A percentile compares a stretch with the other conserved stretches of the same genome.
Evolutionary conservation across 345 rosid genomes (phyloP).

Genomic region (Ceriops tagal): DNA sequence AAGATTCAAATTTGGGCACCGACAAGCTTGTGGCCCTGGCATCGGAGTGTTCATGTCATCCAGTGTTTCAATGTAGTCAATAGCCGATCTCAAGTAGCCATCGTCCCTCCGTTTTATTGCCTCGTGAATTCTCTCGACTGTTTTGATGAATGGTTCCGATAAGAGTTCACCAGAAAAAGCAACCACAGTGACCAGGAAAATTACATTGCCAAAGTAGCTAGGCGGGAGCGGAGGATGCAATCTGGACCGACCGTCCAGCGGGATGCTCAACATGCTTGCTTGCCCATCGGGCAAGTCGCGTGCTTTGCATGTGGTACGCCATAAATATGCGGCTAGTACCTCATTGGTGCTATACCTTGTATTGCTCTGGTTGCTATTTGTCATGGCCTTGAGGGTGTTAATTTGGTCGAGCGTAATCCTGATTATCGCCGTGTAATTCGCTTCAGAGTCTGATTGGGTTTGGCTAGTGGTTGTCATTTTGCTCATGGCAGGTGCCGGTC

Average conservation of each 20-base stretch:
- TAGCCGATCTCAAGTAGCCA: conserved; percentile 36
- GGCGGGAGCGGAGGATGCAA: conserved; percentile 36
- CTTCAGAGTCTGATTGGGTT: no score
- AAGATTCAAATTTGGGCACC: not conserved
- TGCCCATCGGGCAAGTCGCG: conserved; percentile 20
- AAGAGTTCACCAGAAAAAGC: conserved; percentile 21
- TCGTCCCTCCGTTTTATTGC: conserved; percentile 22
- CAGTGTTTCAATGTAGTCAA: not conserved
- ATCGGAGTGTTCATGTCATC: not conserved
- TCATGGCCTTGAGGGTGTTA: not conserved
- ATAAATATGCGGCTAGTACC: conserved; percentile 21
- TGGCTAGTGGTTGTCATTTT: not conserved
- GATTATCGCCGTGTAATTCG: not conserved
- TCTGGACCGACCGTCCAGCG: conserved; percentile 34
- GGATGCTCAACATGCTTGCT: not conserved
- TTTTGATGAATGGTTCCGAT: conserved; percentile 23
- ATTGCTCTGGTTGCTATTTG: not conserved
- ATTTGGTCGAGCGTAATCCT: conserved; percentile 1
- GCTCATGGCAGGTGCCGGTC: not conserved
- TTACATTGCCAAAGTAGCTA: conserved; percentile 39
- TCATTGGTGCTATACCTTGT: conserved; percentile 4
- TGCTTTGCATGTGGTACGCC: conserved; percentile 30
- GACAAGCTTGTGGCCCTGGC: not conserved
- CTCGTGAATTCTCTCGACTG: conserved; percentile 26
- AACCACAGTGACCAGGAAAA: conserved; percentile 25